Evolutionary conservation across 2,329 filamentous ascomycete genomes (phyloP).

Genomic region (Elsinoe australis): DNA sequence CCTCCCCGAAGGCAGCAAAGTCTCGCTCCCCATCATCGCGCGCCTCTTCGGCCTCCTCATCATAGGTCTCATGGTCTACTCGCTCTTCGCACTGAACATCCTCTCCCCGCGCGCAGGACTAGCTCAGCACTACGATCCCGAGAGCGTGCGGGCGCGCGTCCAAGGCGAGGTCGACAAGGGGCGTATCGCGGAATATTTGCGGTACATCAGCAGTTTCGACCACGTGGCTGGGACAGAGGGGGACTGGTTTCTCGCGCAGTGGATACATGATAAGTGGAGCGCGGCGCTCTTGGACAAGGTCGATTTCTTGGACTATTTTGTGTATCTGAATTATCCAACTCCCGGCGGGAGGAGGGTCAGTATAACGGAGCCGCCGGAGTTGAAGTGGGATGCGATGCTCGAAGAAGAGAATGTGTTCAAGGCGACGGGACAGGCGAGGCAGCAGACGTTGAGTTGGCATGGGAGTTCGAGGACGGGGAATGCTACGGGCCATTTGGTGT

Average conservation of each 20-base stretch:
- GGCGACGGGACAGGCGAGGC: constrained; percentile 45
- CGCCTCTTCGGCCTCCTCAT: constrained; percentile 67
- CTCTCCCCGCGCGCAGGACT: constrained; percentile 60
- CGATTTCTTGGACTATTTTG: constrained; percentile 58
- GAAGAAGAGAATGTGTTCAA: constrained; percentile 70
- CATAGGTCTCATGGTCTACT: constrained; percentile 69
- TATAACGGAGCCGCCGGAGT: constrained; percentile 62
- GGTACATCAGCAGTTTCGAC: constrained; percentile 73
- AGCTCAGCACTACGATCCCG: constrained; percentile 71
- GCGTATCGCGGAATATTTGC: constrained; percentile 57
- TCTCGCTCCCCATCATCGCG: constrained; percentile 60
- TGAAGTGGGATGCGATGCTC: constrained; percentile 68
- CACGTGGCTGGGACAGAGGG: constrained; percentile 94
- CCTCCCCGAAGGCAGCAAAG: constrained; percentile 42
- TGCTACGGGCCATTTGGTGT: constrained; percentile 77
- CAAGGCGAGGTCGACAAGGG: constrained; percentile 63
- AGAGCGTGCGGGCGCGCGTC: constrained; percentile 68
- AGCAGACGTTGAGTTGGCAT: constrained; percentile 75
- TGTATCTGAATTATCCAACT: constrained; percentile 88
- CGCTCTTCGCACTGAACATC: constrained; percentile 78
- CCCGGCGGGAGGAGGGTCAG: constrained; percentile 69
- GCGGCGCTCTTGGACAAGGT: constrained; percentile 68
- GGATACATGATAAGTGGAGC: constrained; percentile 70
- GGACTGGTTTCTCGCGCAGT: constrained; percentile 76
- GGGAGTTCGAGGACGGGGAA: constrained; percentile 82